Evolutionary conservation across 371 early-diverging fungal genomes (phyloP).

Genomic region (Rhizomucor miehei): DNA sequence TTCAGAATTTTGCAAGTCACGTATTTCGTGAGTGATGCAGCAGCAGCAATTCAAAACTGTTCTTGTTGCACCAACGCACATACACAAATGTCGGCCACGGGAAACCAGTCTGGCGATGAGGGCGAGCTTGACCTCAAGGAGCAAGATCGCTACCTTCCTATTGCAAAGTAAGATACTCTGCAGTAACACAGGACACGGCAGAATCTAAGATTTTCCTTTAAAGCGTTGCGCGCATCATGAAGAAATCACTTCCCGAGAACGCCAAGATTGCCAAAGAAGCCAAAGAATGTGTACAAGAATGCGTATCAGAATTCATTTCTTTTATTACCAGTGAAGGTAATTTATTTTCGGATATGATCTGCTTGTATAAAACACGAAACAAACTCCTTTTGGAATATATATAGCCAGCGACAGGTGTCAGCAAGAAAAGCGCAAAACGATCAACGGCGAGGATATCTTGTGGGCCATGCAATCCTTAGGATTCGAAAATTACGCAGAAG

Average conservation of each 20-base stretch:
- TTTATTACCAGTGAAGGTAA: constrained; percentile 96
- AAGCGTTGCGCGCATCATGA: constrained; percentile 99
- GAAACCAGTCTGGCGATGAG: constrained; percentile 54
- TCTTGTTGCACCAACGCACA: not conserved
- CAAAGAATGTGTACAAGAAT: constrained; percentile 98
- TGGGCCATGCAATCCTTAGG: constrained; percentile 99
- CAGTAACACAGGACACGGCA: not conserved
- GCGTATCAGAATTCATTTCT: constrained; percentile 99
- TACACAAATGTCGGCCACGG: constrained; percentile 5
- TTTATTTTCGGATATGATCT: constrained; percentile 8
- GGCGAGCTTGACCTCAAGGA: constrained; percentile 79
- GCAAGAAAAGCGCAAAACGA: constrained; percentile 97
- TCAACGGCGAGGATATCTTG: constrained; percentile 99
- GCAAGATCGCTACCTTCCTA: constrained; percentile 97
- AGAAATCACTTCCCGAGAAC: constrained; percentile 94
- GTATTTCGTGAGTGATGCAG: too few relatives aligned
- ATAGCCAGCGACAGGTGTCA: constrained; percentile 92
- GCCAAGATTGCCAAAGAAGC: constrained; percentile 99
- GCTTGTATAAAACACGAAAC: not conserved
- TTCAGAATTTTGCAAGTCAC: not conserved
- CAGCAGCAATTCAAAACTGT: too few relatives aligned
- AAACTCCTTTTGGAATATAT: constrained; percentile 4
- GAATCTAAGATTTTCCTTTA: constrained; percentile 14
- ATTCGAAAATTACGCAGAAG: constrained; percentile 97
- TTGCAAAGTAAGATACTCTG: constrained; percentile 52